Base-by-base conservation (phyloP, 2,329 filamentous ascomycete species). In the Cladophialophora exuberans region DNA sequence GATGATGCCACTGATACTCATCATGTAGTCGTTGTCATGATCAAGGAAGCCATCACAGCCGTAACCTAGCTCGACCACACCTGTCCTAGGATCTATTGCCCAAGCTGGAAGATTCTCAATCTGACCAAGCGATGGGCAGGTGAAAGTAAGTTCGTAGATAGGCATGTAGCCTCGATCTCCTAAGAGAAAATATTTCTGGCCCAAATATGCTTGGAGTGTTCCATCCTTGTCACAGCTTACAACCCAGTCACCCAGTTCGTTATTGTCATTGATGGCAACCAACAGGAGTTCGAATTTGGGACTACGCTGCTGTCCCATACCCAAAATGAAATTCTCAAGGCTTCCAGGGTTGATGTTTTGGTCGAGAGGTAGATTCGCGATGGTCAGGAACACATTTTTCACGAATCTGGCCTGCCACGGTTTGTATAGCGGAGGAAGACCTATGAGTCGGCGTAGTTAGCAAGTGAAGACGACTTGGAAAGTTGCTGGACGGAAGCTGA, bases 11-110 rank as follows among this genome's bases (percentile, higher is more conserved):
- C 50, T 42, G 25, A 31, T 13, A 10, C 25, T 30, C 25, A 30
- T 36, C 50, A 47, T 47, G 15, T 36, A 28, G 26, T 47, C 39
- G 17, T 17, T 35, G 30, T 53, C 50, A 11, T 41, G 42, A 25
- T 39, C 41, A 18, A 30, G 25, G 11, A 53, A 23, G 17, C 17
- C 23, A 15, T 53, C 42, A 23, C 50, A 53, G 1, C 42, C 50
- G 23, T 22, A 53, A 2, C 50, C 50, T 10, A 22, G 42, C 9
- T 46, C 23, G 9, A 20, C 6, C 9, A 20, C 35, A 4, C 45
- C 45, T 3, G 20, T 22, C 17, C 15, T 44, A 2, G 45, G 18
- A 36, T 49, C 45, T 38, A 15, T 38, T 2, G 35, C 35, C 35
- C 35, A 38, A 11, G 7, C 13, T 38, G 35, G 35, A 7, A 20